These are phyloP conservation scores for Malus hybrid DNA, from an alignment of 331 rosid species.

Conservation along the genomic window DNA sequence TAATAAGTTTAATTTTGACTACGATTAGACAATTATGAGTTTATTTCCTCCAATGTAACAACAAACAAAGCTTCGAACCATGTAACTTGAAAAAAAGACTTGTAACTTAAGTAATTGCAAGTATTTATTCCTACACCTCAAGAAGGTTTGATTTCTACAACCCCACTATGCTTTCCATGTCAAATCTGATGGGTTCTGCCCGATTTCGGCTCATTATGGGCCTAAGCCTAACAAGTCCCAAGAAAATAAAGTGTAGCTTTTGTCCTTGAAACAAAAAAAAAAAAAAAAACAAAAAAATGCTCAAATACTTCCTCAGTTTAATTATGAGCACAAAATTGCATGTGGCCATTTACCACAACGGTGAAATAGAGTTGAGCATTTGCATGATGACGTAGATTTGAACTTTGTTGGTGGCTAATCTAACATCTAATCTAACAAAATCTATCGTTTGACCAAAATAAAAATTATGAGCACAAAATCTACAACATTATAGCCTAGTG, in stretches of 20 bases:
- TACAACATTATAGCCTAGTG: too few relatives aligned
- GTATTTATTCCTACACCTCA: neutral
- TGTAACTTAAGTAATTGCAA: neutral
- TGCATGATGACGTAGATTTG: fast-evolving
- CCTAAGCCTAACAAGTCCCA: neutral
- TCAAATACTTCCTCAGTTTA: neutral
- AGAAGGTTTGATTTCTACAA: neutral
- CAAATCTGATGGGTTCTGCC: neutral
- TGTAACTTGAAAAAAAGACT: neutral
- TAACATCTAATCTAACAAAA: too few relatives aligned
- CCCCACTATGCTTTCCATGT: too few relatives aligned
- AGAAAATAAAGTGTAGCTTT: neutral
- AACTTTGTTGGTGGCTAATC: fast-evolving
- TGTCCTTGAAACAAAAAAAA: neutral
- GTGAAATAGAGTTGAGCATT: too few relatives aligned
- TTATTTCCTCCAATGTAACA: neutral
- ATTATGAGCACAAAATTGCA: neutral
- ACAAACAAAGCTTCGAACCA: neutral
- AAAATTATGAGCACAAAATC: too few relatives aligned
- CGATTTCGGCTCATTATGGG: neutral
- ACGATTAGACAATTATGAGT: too few relatives aligned
- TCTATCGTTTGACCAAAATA: too few relatives aligned
- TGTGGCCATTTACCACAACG: too few relatives aligned
- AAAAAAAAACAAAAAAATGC: neutral
- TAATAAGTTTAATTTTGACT: too few relatives aligned